phyloP scores from a whole-genome alignment of 768 basidiomycete genomes.

The Kwoniella sp. region DNA sequence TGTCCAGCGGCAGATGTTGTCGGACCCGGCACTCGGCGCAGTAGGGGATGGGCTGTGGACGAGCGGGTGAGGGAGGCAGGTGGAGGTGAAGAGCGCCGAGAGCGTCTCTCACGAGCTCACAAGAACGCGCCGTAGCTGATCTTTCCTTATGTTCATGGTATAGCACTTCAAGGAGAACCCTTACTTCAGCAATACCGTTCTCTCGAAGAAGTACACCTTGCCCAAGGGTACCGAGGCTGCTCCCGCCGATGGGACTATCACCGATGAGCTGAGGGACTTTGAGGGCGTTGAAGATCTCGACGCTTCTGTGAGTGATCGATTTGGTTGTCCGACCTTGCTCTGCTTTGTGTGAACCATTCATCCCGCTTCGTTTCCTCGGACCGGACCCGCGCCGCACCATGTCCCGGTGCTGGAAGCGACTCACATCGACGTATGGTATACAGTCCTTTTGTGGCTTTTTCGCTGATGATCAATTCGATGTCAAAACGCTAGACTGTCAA shows the following conservation, averaged over 20 bases:
- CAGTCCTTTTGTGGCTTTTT: background rate
- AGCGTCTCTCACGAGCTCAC: too few species aligned
- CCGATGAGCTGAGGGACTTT: conserved; percentile 39
- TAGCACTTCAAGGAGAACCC: conserved; percentile 56
- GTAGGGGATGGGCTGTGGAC: too few species aligned
- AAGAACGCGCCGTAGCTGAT: too few species aligned
- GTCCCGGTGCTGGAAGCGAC: too few species aligned
- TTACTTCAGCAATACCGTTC: conserved; percentile 51
- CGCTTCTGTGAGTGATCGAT: conserved; percentile 19
- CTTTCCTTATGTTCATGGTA: background rate
- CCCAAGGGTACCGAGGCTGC: conserved; percentile 22
- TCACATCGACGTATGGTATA: background rate
- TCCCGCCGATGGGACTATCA: conserved; percentile 33
- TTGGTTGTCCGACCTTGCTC: too few species aligned
- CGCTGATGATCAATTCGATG: background rate
- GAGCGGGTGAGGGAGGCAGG: too few species aligned
- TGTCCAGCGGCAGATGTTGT: too few species aligned
- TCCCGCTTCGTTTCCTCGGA: too few species aligned
- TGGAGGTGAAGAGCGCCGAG: too few species aligned
- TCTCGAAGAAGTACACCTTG: conserved; percentile 50
- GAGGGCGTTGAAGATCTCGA: conserved; percentile 36
- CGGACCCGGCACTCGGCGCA: too few species aligned
- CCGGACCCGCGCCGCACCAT: too few species aligned
- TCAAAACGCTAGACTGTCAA: conserved; percentile 6
- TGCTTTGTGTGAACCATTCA: too few species aligned